Evolutionary conservation across 495 filamentous ascomycete genomes (phyloP), one percentile per base, ranked within the genome.

Genomic region (Penicillium canescens): DNA sequence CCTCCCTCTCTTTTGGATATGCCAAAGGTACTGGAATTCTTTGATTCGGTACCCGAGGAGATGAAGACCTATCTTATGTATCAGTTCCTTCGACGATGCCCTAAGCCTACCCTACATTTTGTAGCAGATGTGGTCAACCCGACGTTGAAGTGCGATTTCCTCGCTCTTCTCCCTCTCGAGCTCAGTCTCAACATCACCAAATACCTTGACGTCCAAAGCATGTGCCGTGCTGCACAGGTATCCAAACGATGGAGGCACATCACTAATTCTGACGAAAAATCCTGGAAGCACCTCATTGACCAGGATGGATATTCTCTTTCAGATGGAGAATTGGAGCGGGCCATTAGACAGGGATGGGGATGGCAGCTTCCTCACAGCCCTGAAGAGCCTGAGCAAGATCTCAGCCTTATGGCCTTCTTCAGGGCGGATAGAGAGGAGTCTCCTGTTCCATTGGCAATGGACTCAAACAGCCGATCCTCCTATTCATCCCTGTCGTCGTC

Each of bases 61-160:
- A 79, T 98, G 79, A 91, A 98, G 67, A 87, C 84, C 0, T 96
- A 95, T 63, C 83, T 99, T 62, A 96, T 98, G 88, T 97, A 93
- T 64, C 92, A 98, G 61, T 82, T 99, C 34, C 78, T 99, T 21
- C 86, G 88, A 28, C 83, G 95, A 37, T 96, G 94, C 68, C 82
- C 90, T 6, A 89, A 96, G 57, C 89, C 90, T 18, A 96, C 92
- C 0, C 78, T 99, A 2, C 91, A 92, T 68, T 86, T 96, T 43
- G 88, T 99, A 58, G 91, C 95, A 20, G 86, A 91, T 56, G 86
- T 91, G 33, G 92, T 99, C 52, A 96, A 96, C 67, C 95, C 95
- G 6, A 92, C 93, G n/a, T 71, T 99, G 54, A 96, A 96, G 70
- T 95, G 90, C 63, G 93, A 99, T 66, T 96, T 96, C 61, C 66